Evolutionary conservation across 1,139 yeast species (phyloP).

Genomic region (Kurtzmaniella quercitrusa): DNA sequence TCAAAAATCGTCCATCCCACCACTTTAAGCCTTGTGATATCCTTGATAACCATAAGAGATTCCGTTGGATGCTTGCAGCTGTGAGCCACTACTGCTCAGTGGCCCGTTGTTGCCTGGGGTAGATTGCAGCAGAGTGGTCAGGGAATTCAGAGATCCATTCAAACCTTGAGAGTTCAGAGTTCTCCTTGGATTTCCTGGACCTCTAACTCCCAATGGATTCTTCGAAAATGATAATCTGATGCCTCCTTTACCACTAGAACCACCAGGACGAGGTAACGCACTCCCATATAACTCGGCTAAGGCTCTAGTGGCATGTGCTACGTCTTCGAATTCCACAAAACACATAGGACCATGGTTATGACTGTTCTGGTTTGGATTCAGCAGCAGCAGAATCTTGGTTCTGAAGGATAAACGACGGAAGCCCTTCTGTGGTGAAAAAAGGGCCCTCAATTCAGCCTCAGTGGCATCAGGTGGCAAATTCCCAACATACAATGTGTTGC

Average conservation of each 20-base stretch:
- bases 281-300: constrained; percentile 90
- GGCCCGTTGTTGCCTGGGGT: constrained; percentile 30
- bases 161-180: constrained; percentile 32
- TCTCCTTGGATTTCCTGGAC: constrained; percentile 51
- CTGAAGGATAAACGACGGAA: constrained; percentile 89
- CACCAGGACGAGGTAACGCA: constrained; percentile 65
- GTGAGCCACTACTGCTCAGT: constrained; percentile 13
- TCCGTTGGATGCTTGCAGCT: neutral
- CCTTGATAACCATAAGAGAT: constrained; percentile 9
- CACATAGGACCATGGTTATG: constrained; percentile 96
- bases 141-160: constrained; percentile 3
- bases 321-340: constrained; percentile 97
- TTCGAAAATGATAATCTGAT: constrained; percentile 89
- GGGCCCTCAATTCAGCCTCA: constrained; percentile 83
- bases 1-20: neutral
- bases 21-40: constrained; percentile 20
- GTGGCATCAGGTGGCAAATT: constrained; percentile 96
- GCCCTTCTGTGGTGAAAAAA: constrained; percentile 87
- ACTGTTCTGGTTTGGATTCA: constrained; percentile 26
- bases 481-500: constrained; percentile 94
- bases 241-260: constrained; percentile 83
- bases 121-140: constrained; percentile 1
- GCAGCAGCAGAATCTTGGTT: constrained; percentile 52
- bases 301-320: constrained; percentile 88
- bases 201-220: constrained; percentile 94